These are phyloP conservation scores for Uncinocarpus reesii DNA, from an alignment of 2,329 filamentous ascomycete species.

Conservation along the genomic window DNA sequence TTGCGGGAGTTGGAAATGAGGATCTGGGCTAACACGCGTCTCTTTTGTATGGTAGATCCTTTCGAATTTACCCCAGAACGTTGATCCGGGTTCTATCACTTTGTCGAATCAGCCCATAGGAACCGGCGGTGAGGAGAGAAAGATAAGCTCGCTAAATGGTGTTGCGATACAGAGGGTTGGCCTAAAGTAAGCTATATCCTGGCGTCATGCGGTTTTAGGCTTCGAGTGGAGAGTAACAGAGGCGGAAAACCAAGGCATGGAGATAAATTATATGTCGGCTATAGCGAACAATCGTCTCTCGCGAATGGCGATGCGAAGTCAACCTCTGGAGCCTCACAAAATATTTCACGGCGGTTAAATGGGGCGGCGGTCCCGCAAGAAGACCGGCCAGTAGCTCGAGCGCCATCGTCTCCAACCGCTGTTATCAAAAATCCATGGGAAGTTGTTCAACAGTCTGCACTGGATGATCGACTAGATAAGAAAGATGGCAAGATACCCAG, in stretches of 20 bases:
- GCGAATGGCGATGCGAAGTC: slow-evolving; percentile 34
- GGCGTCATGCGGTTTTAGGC: not conserved
- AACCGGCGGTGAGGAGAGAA: slow-evolving; percentile 44
- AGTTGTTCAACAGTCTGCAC: slow-evolving; percentile 69
- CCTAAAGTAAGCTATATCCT: slow-evolving; percentile 39
- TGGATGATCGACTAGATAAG: slow-evolving; percentile 80
- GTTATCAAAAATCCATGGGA: slow-evolving; percentile 88
- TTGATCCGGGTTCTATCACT: slow-evolving; percentile 45
- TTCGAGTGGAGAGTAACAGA: not conserved
- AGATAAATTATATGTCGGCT: slow-evolving; percentile 80
- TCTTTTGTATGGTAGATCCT: slow-evolving; percentile 37
- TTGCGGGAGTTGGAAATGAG: too few relatives aligned
- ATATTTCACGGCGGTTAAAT: slow-evolving; percentile 28
- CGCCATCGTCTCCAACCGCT: slow-evolving; percentile 46
- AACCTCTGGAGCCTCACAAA: slow-evolving; percentile 16
- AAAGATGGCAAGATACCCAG: slow-evolving; percentile 80
- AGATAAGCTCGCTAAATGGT: slow-evolving; percentile 43
- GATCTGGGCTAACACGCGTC: not conserved
- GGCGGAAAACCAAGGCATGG: slow-evolving; percentile 54
- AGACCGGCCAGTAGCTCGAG: slow-evolving; percentile 47
- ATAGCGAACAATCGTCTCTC: slow-evolving; percentile 48
- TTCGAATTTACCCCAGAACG: slow-evolving; percentile 49
- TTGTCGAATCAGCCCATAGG: slow-evolving; percentile 53
- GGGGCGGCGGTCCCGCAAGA: slow-evolving; percentile 36
- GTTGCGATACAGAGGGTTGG: slow-evolving; percentile 49